Percentiles rank a stretch among this genome's conserved stretches.
These are phyloP conservation scores for Citrus reticulata DNA, from an alignment of 345 rosid genomes.

Conservation along the genomic window DNA sequence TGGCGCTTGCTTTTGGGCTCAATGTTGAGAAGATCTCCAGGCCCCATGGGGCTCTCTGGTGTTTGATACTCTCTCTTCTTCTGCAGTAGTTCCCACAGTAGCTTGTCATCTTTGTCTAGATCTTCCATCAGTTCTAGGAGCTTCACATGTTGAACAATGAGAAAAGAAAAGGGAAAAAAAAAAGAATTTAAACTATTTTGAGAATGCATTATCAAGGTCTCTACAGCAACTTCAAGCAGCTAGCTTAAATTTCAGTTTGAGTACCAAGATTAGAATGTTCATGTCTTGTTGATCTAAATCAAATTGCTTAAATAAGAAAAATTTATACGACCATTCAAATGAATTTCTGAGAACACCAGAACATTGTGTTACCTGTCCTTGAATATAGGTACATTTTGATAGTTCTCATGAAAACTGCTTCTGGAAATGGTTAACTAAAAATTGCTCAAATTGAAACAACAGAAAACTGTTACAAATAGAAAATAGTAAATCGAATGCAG, in stretches of 20 bases:
- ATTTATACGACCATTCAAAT: too few species aligned
- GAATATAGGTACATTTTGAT: too few species aligned
- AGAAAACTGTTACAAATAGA: too few species aligned
- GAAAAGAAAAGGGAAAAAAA: not conserved
- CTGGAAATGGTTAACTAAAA: not conserved
- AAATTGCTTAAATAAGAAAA: not conserved
- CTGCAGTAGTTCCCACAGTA: conserved; percentile 41
- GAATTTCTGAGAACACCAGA: not conserved
- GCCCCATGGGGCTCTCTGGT: conserved; percentile 48
- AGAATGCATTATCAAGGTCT: too few species aligned
- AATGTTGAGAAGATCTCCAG: conserved; percentile 26
- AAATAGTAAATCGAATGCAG: too few species aligned
- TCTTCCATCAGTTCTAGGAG: conserved; percentile 27
- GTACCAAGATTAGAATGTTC: not conserved
- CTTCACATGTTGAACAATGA: conserved; percentile 21
- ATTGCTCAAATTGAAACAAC: not conserved
- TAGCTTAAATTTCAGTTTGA: not conserved
- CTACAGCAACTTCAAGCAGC: not conserved
- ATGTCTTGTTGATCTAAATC: too few species aligned
- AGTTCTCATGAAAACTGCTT: too few species aligned
- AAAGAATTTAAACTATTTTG: not conserved
- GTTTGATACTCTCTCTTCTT: conserved; percentile 32
- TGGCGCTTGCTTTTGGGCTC: conserved; percentile 15
- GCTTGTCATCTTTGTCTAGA: conserved; percentile 33
- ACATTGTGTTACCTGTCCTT: not conserved